These are phyloP conservation scores for Ceratocystis smalleyi DNA, from an alignment of 2,329 filamentous ascomycete genomes.

Conservation along the genomic window DNA sequence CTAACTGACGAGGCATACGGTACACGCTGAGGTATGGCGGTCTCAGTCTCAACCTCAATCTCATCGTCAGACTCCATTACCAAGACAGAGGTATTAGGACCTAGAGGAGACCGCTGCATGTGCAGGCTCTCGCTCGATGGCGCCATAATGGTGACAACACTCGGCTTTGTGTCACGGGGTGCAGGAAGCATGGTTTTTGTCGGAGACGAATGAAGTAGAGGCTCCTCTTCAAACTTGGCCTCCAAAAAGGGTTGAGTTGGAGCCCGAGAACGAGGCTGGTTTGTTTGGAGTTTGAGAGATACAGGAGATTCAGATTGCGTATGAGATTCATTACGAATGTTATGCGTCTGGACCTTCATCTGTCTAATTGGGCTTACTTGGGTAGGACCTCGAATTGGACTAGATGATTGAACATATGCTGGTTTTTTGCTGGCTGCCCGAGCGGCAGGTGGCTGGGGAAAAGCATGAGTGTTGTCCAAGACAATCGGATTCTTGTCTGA, in stretches of 20 bases:
- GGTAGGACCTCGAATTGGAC: background rate
- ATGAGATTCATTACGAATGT: conserved; percentile 4
- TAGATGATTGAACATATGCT: background rate
- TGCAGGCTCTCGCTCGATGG: background rate
- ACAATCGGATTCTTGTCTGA: conserved; percentile 9
- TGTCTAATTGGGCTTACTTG: background rate
- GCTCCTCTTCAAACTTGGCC: conserved; percentile 3
- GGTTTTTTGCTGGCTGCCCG: background rate
- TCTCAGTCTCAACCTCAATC: conserved; percentile 21
- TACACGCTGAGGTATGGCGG: conserved; percentile 20
- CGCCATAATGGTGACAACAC: background rate
- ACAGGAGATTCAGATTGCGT: conserved; percentile 5
- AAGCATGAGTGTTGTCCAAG: conserved; percentile 10
- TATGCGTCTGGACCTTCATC: background rate
- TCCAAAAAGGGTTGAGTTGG: background rate
- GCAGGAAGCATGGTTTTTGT: background rate
- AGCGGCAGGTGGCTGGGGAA: conserved; percentile 8
- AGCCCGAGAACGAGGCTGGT: background rate
- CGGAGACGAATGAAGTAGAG: background rate
- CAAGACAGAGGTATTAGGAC: conserved; percentile 25
- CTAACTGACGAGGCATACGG: conserved; percentile 24
- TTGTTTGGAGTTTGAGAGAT: background rate
- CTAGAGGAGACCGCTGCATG: conserved; percentile 18
- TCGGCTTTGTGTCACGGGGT: background rate
- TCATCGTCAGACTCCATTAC: conserved; percentile 30